Percentiles rank a stretch among this genome's conserved stretches.
phyloP scores from a whole-genome alignment of 495 filamentous ascomycete species.

The Penicillium canescens region DNA sequence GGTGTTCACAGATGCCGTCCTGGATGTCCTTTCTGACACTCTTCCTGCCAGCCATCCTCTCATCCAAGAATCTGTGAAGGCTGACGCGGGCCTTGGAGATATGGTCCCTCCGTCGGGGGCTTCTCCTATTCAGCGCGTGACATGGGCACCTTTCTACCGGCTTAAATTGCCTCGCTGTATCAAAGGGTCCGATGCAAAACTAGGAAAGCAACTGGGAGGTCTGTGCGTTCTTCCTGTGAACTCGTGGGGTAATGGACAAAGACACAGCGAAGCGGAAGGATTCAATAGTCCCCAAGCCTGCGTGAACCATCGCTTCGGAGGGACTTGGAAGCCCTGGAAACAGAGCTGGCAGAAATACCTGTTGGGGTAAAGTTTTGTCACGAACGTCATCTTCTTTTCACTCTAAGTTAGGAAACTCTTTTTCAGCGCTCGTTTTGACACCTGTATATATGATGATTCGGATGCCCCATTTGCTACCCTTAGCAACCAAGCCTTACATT shows the following conservation, averaged over 20 bases:
- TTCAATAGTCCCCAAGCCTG: conserved; percentile 35
- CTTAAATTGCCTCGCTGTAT: conserved; percentile 37
- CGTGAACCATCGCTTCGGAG: conserved; percentile 40
- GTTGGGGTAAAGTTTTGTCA: conserved; percentile 16
- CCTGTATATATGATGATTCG: too few relatives aligned
- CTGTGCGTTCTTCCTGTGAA: conserved; percentile 44
- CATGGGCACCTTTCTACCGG: conserved; percentile 44
- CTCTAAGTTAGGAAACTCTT: too few relatives aligned
- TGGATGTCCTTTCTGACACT: conserved; percentile 38
- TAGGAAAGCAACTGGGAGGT: conserved; percentile 29
- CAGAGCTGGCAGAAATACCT: conserved; percentile 37
- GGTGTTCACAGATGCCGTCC: conserved; percentile 43
- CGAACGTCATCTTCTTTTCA: too few relatives aligned
- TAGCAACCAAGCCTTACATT: too few relatives aligned
- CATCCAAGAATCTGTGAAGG: conserved; percentile 24
- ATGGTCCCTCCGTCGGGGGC: conserved; percentile 2
- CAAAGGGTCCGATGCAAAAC: conserved; percentile 21
- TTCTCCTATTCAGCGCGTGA: conserved; percentile 26
- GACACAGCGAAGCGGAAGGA: conserved; percentile 37
- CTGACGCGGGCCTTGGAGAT: conserved; percentile 31
- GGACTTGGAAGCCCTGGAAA: conserved; percentile 30
- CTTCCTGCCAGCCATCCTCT: conserved; percentile 31
- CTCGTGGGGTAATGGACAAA: conserved; percentile 47
- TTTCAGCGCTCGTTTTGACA: too few relatives aligned
- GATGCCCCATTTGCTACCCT: too few relatives aligned